Percentiles rank a stretch among this genome's conserved stretches.
These are phyloP conservation scores for Sporothrix schenckii DNA, from an alignment of 2,329 filamentous ascomycete genomes.

Conservation along the genomic window DNA sequence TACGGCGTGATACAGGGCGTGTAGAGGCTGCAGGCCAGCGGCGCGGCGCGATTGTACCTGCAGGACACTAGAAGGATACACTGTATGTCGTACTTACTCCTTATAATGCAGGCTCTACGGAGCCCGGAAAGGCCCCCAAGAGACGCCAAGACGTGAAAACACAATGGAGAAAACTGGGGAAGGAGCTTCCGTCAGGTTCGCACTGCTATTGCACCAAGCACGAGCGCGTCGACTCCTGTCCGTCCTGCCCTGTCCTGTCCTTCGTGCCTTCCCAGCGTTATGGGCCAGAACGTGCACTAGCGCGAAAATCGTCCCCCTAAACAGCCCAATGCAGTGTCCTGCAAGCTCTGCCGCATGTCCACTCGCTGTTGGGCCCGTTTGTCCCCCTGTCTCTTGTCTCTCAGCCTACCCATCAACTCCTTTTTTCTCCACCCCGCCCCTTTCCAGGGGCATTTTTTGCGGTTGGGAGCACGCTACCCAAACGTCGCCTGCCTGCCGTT, in stretches of 20 bases:
- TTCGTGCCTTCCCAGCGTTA: conserved; percentile 1
- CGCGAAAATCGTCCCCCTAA: conserved; percentile 7
- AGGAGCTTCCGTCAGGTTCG: neutral
- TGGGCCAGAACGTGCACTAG: conserved; percentile 20
- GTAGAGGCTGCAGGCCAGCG: neutral
- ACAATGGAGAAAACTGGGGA: conserved; percentile 3
- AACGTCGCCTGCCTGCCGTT: conserved; percentile 5
- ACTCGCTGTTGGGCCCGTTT: neutral
- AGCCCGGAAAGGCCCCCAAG: neutral
- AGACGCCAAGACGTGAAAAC: neutral
- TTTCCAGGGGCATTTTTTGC: conserved; percentile 1
- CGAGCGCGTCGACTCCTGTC: neutral
- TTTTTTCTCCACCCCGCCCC: conserved; percentile 24
- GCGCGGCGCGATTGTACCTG: conserved; percentile 22
- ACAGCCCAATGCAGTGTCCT: conserved; percentile 14
- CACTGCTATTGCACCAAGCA: conserved; percentile 10
- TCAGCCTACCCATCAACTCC: neutral
- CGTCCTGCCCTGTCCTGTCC: neutral
- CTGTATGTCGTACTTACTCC: too few relatives aligned
- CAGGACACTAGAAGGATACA: conserved; percentile 27
- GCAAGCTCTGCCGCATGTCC: conserved; percentile 19
- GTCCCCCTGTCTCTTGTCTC: neutral
- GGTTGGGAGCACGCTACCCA: conserved; percentile 6
- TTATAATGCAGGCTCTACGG: neutral
- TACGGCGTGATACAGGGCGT: neutral